Percentiles rank a stretch among this genome's conserved stretches.
phyloP scores from a whole-genome alignment of 192 early-diverging fungal genomes.

The Chytriomyces sp. region DNA sequence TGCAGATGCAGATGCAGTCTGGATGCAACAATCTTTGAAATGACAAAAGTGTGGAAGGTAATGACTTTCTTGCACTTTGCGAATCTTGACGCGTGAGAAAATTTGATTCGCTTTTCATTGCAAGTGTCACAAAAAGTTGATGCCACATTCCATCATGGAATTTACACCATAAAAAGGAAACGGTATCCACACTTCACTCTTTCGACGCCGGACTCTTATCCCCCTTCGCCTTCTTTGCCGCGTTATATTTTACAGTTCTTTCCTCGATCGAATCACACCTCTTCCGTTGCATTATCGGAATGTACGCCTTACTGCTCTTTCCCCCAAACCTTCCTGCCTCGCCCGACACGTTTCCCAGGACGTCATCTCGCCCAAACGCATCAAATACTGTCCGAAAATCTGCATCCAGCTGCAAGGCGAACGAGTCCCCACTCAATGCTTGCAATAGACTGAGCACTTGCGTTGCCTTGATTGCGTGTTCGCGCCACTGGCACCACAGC shows the following conservation, averaged over 20 bases:
- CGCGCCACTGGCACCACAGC: conserved; percentile 27
- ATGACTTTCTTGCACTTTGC: too few species aligned
- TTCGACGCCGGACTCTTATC: not conserved
- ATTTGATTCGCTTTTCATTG: too few species aligned
- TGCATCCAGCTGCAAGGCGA: not conserved
- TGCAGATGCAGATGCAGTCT: too few species aligned
- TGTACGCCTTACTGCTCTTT: conserved; percentile 30
- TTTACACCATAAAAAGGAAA: too few species aligned
- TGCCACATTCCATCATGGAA: too few species aligned
- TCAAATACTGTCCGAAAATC: conserved; percentile 10
- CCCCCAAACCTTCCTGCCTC: conserved; percentile 6
- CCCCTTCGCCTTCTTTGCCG: conserved; percentile 17
- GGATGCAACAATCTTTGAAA: too few species aligned
- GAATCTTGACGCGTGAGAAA: too few species aligned
- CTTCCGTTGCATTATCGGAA: conserved; percentile 36
- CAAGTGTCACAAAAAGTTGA: too few species aligned
- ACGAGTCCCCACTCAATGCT: not conserved
- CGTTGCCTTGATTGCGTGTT: conserved; percentile 31
- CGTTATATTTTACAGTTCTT: conserved; percentile 26
- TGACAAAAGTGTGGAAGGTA: too few species aligned
- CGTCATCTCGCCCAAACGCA: conserved; percentile 1
- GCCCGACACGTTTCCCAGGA: not conserved
- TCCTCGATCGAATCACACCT: conserved; percentile 41
- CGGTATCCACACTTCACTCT: too few species aligned
- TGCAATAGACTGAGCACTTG: conserved; percentile 20